phyloP scores from a whole-genome alignment of 768 basidiomycete genomes.

The Fomitopsis serialis region DNA sequence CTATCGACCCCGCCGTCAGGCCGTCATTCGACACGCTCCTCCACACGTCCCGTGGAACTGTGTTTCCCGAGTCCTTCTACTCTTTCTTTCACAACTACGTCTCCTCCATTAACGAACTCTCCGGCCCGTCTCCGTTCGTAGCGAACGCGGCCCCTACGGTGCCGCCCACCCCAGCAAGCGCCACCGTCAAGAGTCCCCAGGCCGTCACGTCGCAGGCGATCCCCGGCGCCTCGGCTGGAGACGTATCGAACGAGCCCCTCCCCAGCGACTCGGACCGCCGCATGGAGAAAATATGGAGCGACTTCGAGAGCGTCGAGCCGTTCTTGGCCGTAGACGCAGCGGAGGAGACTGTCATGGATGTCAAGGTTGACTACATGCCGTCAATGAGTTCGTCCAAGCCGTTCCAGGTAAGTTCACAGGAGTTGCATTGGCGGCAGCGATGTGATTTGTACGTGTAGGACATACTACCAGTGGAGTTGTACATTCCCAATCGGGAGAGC shows the following conservation, averaged over 20 bases:
- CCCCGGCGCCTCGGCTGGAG: conserved; percentile 5
- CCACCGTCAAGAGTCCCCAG: conserved; percentile 18
- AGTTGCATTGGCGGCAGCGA: not conserved
- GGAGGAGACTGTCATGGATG: conserved; percentile 45
- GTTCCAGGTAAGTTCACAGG: conserved; percentile 45
- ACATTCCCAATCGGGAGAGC: conserved; percentile 63
- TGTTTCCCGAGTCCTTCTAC: conserved; percentile 93
- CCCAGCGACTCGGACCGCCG: conserved; percentile 82
- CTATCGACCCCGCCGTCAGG: conserved; percentile 67
- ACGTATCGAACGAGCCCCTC: conserved; percentile 30
- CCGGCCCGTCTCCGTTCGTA: conserved; percentile 39
- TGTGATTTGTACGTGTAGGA: conserved; percentile 38
- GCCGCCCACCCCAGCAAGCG: conserved; percentile 25
- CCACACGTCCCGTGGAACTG: conserved; percentile 64
- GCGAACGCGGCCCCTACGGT: conserved; percentile 20
- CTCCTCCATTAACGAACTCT: conserved; percentile 68
- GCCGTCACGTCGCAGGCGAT: conserved; percentile 1
- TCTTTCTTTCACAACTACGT: conserved; percentile 91
- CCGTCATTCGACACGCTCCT: conserved; percentile 81
- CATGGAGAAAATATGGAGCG: conserved; percentile 80
- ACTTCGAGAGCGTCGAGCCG: conserved; percentile 79
- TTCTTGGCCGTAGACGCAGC: conserved; percentile 47
- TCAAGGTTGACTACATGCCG: conserved; percentile 51
- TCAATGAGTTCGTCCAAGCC: conserved; percentile 40
- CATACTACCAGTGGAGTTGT: conserved; percentile 70